Evolutionary conservation across 495 filamentous ascomycete genomes (phyloP), one percentile per base, ranked within the genome.

Genomic region (Penicillium robsamsonii): DNA sequence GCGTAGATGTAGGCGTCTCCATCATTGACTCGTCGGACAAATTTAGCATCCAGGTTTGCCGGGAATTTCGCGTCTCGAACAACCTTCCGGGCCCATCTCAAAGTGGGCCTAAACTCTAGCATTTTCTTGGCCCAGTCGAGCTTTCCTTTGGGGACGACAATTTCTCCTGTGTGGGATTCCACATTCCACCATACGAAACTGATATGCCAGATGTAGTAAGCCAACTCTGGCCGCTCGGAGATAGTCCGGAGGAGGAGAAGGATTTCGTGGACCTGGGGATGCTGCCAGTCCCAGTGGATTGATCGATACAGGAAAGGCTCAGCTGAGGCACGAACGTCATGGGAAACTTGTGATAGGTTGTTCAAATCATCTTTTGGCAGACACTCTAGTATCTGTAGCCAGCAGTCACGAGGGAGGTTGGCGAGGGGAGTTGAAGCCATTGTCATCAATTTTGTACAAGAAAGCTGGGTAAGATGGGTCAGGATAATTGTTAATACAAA

Each of bases 1-100:
- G 47, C 57, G 29, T 45, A 60, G 1, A 25, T 52, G 15, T 60
- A 33, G 0, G 40, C 15, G n/a, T 55, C 18, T 25, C 46, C 52
- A 41, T n/a, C 20, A 5, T 12, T 12, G 2, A 60, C 24, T 11
- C 31, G 17, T 6, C 12, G 1, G 15, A n/a, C 27, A 37, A 37
- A 46, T 17, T 7, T 17, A 2, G 22, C 2, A 9, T 17, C 2
- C 1, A 29, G 1, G 0, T 24, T 10, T 4, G 24, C 5, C 12
- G 57, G 37, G 37, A 45, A 55, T 1, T 31, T 18, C 1, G 25
- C 51, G n/a, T 25, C 18, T 25, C 27, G 18, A 35, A 55, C 38
- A 5, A 55, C 4, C 17, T 15, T 35, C 29, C 46, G 46, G 18
- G 46, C 30, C 46, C 46, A 37, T 10, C 18, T 37, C 11, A 29